Conservation (phyloP, 192 early-diverging fungal species). For the Gryganskiella cystojenkinii region DNA sequence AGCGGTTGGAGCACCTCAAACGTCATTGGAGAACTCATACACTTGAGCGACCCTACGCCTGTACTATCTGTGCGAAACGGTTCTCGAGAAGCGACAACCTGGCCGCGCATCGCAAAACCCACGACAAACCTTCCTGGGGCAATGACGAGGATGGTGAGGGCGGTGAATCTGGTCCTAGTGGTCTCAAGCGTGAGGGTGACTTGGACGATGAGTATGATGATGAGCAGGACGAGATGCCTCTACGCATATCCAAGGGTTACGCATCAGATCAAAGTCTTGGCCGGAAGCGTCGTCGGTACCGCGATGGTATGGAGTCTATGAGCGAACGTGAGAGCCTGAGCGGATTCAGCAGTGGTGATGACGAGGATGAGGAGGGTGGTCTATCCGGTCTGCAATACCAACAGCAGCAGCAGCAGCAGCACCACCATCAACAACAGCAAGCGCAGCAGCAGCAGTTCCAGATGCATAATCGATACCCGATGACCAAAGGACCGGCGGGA, state of each 20-base stretch:
- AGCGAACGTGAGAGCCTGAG: constrained; percentile 50
- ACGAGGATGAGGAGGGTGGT: constrained; percentile 32
- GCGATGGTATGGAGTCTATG: constrained; percentile 50
- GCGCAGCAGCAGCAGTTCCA: constrained; percentile 18
- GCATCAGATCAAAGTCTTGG: constrained; percentile 33
- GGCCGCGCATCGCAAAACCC: constrained; percentile 69
- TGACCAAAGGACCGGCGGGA: constrained; percentile 1
- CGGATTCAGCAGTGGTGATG: constrained; percentile 42
- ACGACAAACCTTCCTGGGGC: constrained; percentile 54
- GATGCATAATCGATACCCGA: neutral
- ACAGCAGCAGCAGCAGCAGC: constrained; percentile 13
- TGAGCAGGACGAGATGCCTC: constrained; percentile 23
- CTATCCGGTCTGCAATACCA: constrained; percentile 26
- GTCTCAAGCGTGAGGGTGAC: constrained; percentile 21
- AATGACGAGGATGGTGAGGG: constrained; percentile 28
- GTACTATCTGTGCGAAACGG: constrained; percentile 61
- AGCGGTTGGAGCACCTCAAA: constrained; percentile 67
- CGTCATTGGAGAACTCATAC: constrained; percentile 70
- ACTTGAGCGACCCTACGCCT: constrained; percentile 67
- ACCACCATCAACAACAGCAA: constrained; percentile 14
- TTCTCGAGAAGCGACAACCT: constrained; percentile 70
- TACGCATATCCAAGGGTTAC: constrained; percentile 36
- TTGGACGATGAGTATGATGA: constrained; percentile 30
- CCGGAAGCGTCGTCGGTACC: constrained; percentile 35
- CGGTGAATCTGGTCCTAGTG: constrained; percentile 14